Percentiles rank a stretch among this genome's conserved stretches.
Evolutionary conservation across 2,329 filamentous ascomycete species (phyloP).

Genomic region (Fusarium fujikuroi): DNA sequence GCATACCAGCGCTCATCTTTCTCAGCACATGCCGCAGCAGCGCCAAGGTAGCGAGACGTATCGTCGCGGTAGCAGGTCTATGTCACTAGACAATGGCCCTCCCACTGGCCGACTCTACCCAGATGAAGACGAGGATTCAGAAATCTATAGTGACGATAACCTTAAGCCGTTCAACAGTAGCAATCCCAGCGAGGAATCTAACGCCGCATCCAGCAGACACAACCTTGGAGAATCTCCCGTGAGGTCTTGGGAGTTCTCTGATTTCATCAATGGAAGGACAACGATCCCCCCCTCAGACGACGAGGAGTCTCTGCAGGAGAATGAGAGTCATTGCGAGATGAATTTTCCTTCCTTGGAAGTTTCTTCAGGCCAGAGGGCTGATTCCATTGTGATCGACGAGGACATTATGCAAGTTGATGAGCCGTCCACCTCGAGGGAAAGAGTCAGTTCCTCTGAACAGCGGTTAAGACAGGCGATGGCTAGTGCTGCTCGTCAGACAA

Average conservation of each 20-base stretch:
- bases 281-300: accelerated
- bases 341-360: neutral
- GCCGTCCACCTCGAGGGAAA: neutral
- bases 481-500: neutral
- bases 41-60: accelerated
- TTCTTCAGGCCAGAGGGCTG: accelerated
- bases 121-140: neutral
- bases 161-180: neutral
- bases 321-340: accelerated
- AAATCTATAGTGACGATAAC: neutral
- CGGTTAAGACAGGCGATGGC: neutral
- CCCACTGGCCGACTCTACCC: neutral
- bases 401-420: neutral
- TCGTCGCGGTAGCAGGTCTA: accelerated
- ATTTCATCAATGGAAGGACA: neutral
- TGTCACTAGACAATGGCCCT: neutral
- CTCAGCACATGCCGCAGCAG: neutral
- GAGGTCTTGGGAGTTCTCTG: neutral
- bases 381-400: accelerated
- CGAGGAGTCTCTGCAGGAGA: neutral
- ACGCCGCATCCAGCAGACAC: neutral
- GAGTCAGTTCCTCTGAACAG: neutral
- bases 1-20: neutral
- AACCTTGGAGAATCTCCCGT: accelerated
- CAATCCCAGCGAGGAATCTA: neutral